Conservation (phyloP, 1,139 yeast species). For the Taiozyma sp. region DNA sequence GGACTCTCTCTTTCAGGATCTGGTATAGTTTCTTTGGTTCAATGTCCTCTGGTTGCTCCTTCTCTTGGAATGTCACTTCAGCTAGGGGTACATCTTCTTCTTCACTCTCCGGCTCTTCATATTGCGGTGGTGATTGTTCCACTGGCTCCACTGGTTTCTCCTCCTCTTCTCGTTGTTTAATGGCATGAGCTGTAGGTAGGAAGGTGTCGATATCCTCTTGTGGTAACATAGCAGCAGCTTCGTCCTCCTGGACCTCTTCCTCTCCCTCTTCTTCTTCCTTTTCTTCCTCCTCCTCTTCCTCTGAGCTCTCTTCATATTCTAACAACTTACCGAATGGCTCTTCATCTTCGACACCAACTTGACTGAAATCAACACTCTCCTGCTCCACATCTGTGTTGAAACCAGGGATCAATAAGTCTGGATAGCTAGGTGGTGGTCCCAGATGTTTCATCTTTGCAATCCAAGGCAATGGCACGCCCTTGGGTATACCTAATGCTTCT, state of each 20-base stretch:
- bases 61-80: slow-evolving; percentile 17
- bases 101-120: slow-evolving; percentile 5
- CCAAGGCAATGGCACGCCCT: slow-evolving; percentile 79
- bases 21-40: slow-evolving; percentile 33
- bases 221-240: slow-evolving; percentile 14
- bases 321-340: slow-evolving; percentile 41
- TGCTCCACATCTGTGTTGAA: slow-evolving; percentile 30
- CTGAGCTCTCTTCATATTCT: slow-evolving; percentile 25
- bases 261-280: slow-evolving; percentile 14
- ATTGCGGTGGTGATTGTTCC: neutral
- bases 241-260: slow-evolving; percentile 6
- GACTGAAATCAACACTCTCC: slow-evolving; percentile 9
- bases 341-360: slow-evolving; percentile 11
- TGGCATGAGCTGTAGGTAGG: slow-evolving; percentile 19
- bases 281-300: slow-evolving; percentile 9
- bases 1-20: slow-evolving; percentile 33
- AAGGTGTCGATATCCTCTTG: slow-evolving; percentile 28
- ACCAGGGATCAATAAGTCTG: slow-evolving; percentile 55
- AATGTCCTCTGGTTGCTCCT: slow-evolving; percentile 7
- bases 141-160: slow-evolving; percentile 3
- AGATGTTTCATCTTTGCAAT: slow-evolving; percentile 57
- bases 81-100: slow-evolving; percentile 21
- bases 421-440: slow-evolving; percentile 88
- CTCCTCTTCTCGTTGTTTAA: slow-evolving; percentile 5
- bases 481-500: slow-evolving; percentile 65